Evolutionary conservation across 805 yeast genomes (phyloP).

Genomic region (Schwanniomyces sp.): DNA sequence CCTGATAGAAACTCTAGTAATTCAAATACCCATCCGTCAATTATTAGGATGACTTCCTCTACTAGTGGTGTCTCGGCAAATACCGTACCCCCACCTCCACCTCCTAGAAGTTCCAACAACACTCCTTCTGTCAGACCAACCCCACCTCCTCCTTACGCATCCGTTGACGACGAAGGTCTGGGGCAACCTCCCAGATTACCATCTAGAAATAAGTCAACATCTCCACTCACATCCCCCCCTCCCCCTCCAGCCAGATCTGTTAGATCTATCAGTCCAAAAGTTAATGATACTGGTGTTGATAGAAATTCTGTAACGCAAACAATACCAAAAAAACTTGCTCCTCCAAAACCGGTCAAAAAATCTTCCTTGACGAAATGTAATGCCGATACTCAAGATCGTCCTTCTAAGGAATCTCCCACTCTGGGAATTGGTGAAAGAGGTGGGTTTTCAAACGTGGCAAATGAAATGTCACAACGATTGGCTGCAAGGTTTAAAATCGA

Average conservation of each 20-base stretch:
- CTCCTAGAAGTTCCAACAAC: constrained; percentile 6
- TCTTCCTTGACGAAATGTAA: background rate
- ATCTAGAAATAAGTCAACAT: background rate
- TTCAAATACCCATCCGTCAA: background rate
- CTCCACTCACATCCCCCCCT: constrained; percentile 4
- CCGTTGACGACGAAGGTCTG: background rate
- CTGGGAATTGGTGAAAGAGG: background rate
- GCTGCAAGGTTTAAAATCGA: background rate
- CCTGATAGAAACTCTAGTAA: background rate
- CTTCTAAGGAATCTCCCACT: background rate
- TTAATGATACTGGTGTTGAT: background rate
- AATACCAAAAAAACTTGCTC: background rate
- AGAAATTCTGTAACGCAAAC: background rate
- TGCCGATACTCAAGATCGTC: too few relatives aligned
- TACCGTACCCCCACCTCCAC: constrained; percentile 7
- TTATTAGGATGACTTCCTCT: background rate
- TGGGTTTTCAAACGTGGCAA: background rate
- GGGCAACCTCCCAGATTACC: background rate
- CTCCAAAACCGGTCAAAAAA: background rate
- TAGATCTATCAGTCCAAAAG: background rate
- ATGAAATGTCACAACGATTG: background rate
- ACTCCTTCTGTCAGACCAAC: background rate
- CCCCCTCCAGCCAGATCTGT: constrained; percentile 2
- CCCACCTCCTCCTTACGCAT: background rate
- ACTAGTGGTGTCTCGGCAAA: background rate